A percentile compares a stretch with the other conserved stretches of the same genome.
phyloP scores from a whole-genome alignment of 192 early-diverging fungal genomes.

The Linnemannia hyalina region DNA sequence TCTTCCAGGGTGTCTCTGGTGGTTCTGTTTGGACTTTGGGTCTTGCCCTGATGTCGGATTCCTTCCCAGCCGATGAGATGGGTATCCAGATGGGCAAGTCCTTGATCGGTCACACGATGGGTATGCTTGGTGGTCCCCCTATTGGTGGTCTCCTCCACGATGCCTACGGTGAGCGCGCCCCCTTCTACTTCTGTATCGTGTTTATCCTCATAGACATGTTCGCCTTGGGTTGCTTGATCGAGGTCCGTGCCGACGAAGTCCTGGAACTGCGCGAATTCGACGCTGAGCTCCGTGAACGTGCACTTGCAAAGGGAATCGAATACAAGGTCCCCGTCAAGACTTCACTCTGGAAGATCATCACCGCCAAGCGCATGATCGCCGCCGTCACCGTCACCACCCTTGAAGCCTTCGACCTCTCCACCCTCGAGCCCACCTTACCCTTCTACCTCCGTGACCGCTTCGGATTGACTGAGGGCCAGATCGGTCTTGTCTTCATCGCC shows the following conservation, averaged over 20 bases:
- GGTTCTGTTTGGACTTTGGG: slow-evolving; percentile 81
- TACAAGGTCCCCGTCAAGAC: slow-evolving; percentile 14
- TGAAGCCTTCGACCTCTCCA: slow-evolving; percentile 39
- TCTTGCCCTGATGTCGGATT: slow-evolving; percentile 78
- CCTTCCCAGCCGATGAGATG: slow-evolving; percentile 67
- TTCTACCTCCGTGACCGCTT: slow-evolving; percentile 65
- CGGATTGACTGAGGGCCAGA: slow-evolving; percentile 53
- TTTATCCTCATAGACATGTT: slow-evolving; percentile 70
- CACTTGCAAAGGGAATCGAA: slow-evolving; percentile 13
- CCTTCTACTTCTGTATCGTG: slow-evolving; percentile 77
- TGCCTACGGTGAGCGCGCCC: slow-evolving; percentile 72
- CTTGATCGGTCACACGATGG: slow-evolving; percentile 75
- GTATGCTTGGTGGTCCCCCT: slow-evolving; percentile 75
- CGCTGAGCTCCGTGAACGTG: slow-evolving; percentile 32
- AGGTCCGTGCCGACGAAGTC: slow-evolving; percentile 59
- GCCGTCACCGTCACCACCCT: slow-evolving; percentile 36
- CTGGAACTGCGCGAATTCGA: slow-evolving; percentile 34
- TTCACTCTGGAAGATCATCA: slow-evolving; percentile 57
- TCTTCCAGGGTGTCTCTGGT: slow-evolving; percentile 80
- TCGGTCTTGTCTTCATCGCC: slow-evolving; percentile 78
- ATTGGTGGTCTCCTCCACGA: slow-evolving; percentile 77
- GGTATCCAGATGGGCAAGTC: slow-evolving; percentile 81
- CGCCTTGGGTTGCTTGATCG: slow-evolving; percentile 67
- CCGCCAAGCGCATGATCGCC: slow-evolving; percentile 58
- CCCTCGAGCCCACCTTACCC: slow-evolving; percentile 68